Conservation (phyloP, 2,329 filamentous ascomycete genomes). For the Beauveria varroae region DNA sequence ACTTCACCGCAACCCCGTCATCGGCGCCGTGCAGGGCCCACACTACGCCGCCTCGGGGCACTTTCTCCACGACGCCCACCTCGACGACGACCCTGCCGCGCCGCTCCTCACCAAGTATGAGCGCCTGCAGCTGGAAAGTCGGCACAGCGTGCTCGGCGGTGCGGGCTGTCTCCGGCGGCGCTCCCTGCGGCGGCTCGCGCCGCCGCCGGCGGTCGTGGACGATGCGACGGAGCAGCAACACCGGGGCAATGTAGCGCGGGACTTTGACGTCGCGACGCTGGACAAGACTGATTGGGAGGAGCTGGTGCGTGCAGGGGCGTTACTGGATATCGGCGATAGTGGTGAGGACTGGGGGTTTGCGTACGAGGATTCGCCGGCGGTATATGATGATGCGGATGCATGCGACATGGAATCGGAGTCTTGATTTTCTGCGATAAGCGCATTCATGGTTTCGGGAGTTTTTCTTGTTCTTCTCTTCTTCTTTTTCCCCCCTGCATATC, state of each 20-base stretch:
- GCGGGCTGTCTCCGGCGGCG: conserved; percentile 10
- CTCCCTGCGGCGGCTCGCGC: background rate
- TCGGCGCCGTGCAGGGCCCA: conserved; percentile 51
- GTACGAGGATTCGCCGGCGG: conserved; percentile 22
- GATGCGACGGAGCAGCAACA: conserved; percentile 16
- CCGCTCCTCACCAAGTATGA: conserved; percentile 40
- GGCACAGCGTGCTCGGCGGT: conserved; percentile 21
- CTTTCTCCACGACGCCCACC: conserved; percentile 42
- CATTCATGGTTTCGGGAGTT: background rate
- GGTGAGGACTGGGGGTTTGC: conserved; percentile 27
- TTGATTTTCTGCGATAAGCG: background rate
- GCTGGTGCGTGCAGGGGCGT: conserved; percentile 18
- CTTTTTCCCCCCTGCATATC: too few species aligned
- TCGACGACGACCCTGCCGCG: conserved; percentile 30
- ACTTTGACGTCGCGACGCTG: conserved; percentile 22
- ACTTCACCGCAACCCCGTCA: conserved; percentile 34
- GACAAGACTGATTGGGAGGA: conserved; percentile 14
- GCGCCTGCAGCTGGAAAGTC: conserved; percentile 35
- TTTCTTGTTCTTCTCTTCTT: background rate
- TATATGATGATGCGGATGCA: background rate
- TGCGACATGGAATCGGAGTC: background rate
- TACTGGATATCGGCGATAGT: conserved; percentile 20
- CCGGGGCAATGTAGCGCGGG: conserved; percentile 19
- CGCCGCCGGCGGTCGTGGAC: background rate
- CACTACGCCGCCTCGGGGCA: conserved; percentile 39